A percentile compares a stretch with the other conserved stretches of the same genome.
These are phyloP conservation scores for Neonectria faginata DNA, from an alignment of 2,329 filamentous ascomycete genomes.

Conservation along the genomic window DNA sequence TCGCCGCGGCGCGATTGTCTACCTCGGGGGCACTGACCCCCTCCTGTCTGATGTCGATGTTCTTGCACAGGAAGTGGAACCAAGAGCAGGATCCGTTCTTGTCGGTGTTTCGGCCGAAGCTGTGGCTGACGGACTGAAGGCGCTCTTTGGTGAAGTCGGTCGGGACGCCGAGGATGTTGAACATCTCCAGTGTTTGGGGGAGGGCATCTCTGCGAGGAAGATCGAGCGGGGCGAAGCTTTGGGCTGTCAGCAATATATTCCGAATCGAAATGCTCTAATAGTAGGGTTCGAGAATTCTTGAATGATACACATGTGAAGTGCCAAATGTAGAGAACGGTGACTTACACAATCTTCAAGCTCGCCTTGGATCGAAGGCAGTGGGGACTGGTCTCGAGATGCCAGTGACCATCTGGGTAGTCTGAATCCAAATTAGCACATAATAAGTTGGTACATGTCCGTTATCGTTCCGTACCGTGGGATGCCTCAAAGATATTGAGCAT, in stretches of 20 bases:
- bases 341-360: conserved; percentile 48
- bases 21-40: conserved; percentile 37
- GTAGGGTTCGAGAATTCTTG: not conserved
- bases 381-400: conserved; percentile 40
- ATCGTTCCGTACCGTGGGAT: conserved; percentile 33
- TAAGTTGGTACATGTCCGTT: not conserved
- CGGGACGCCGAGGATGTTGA: conserved; percentile 47
- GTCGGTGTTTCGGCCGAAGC: conserved; percentile 47
- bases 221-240: conserved; percentile 48
- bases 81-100: conserved; percentile 44
- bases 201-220: conserved; percentile 40
- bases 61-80: conserved; percentile 54
- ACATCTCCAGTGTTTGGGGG: conserved; percentile 44
- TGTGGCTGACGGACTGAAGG: conserved; percentile 49
- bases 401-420: conserved; percentile 44
- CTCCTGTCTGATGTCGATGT: conserved; percentile 41
- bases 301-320: not conserved
- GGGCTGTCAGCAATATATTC: conserved; percentile 6
- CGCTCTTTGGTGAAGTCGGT: conserved; percentile 49
- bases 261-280: not conserved
- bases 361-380: conserved; percentile 40
- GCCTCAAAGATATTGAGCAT: conserved; percentile 45
- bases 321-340: not conserved
- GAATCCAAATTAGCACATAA: conserved; percentile 20
- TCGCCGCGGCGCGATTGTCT: conserved; percentile 41